These are phyloP conservation scores for Suhomyces tanzawaensis DNA, from an alignment of 805 yeast genomes.

Conservation along the genomic window DNA sequence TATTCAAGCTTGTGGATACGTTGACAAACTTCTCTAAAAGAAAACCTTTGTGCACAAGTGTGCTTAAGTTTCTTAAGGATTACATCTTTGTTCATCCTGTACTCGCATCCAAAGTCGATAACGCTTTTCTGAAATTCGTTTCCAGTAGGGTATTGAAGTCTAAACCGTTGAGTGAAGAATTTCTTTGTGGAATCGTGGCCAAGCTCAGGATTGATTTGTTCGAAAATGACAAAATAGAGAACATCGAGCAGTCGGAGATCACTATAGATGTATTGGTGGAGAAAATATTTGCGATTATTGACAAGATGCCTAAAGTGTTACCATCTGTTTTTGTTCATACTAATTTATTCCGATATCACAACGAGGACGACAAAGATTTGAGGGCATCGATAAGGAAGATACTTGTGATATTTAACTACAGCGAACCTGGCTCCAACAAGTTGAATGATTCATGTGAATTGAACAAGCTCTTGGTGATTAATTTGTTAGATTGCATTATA, in stretches of 20 bases:
- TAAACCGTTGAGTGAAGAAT: constrained; percentile 7
- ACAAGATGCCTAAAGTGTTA: constrained; percentile 1
- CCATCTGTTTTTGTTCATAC: constrained; percentile 1
- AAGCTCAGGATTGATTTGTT: constrained; percentile 14
- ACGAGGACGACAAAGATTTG: constrained; percentile 12
- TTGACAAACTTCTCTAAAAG: constrained; percentile 15
- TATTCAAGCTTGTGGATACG: constrained; percentile 18
- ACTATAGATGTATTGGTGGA: constrained; percentile 10
- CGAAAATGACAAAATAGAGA: constrained; percentile 1
- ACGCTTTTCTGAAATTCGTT: constrained; percentile 3
- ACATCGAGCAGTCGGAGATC: not conserved
- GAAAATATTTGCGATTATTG: constrained; percentile 12
- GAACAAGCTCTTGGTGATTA: constrained; percentile 44
- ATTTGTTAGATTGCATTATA: constrained; percentile 41
- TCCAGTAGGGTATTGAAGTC: constrained; percentile 9
- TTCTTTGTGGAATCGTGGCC: constrained; percentile 10
- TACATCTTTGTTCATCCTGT: not conserved
- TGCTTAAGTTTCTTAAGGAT: constrained; percentile 6
- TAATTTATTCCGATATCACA: constrained; percentile 1
- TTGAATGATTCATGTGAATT: constrained; percentile 18
- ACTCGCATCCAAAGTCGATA: constrained; percentile 5
- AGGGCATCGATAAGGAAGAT: constrained; percentile 8
- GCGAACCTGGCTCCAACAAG: constrained; percentile 8
- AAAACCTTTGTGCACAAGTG: constrained; percentile 16
- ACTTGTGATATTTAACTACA: constrained; percentile 12